Base-by-base conservation (phyloP, 768 basidiomycete genomes). In the Auricularia heimuer region DNA sequence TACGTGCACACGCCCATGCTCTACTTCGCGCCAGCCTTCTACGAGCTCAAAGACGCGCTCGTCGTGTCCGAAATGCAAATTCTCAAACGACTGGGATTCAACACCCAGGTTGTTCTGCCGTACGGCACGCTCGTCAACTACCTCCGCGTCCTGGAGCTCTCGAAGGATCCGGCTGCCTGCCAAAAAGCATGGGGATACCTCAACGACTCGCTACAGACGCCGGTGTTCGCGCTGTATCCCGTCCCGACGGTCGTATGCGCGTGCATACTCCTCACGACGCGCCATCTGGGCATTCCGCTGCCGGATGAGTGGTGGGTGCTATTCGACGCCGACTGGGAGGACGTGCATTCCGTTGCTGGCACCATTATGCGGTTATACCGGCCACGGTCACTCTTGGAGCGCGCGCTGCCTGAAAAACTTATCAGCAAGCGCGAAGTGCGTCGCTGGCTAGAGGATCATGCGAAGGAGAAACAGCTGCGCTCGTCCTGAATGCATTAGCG, bases 61-160 rank as follows among this genome's bases (percentile, higher is more conserved):
- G 93, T 98, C 24, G 89, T 95, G 14, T 87, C 90, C 1, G 97
- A 99, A 76, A 98, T 98, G 93, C 97, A 99, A 73, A 83, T 98
- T 24, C 81, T 99, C 68, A 99, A 99, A 75, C 83, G 96, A 29
- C 82, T 99, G 11, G 96, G 92, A 1, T 99, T 98, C 78, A 91
- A 98, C 71, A 92, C 96, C 47, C 88, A 92, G 70, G 91, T 96
- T 56, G 90, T 92, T 11, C 79, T 98, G 37, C 94, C 96, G 3
- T 98, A 98, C 69, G 93, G 90, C 39, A 94, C 93, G 4, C 82
- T 98, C 64, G 88, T 98, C 69, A 98, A 97, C 77, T 98, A 99
- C 75, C 79, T 97, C 73, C 82, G 91, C 66, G 83, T 98, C 24
- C 82, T 99, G 21, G 93, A 92, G n/a, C 78, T 99, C 67, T 88